Conservation (phyloP, 768 basidiomycete species). For the Bullera alba region DNA sequence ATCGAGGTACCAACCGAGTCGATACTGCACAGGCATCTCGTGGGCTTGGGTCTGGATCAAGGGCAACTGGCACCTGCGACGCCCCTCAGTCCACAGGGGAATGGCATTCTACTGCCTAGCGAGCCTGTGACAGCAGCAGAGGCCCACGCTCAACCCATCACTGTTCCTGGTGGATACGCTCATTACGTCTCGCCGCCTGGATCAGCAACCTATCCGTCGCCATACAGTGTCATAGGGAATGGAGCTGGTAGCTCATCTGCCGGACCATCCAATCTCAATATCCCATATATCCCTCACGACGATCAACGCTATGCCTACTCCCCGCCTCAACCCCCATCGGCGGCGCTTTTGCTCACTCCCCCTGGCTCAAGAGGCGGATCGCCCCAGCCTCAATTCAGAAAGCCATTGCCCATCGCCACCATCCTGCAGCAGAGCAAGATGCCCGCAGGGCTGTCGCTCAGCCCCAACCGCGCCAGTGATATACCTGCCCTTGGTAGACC, state of each 20-base stretch:
- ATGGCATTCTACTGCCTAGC: not conserved
- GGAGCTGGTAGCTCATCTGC: no score
- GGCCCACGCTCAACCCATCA: slow-evolving; percentile 7
- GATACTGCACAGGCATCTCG: not conserved
- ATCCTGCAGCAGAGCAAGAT: no score
- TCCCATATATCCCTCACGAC: not conserved
- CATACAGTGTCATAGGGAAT: no score
- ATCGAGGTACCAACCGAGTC: not conserved
- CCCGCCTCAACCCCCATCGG: slow-evolving; percentile 24
- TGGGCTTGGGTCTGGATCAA: not conserved
- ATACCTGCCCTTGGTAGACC: no score
- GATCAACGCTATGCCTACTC: slow-evolving; percentile 15
- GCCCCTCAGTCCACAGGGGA: not conserved
- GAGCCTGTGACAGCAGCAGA: not conserved
- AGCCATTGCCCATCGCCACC: no score
- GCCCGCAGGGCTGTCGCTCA: no score
- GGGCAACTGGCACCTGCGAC: not conserved
- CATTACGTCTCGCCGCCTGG: slow-evolving; percentile 6
- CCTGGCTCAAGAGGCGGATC: slow-evolving; percentile 24
- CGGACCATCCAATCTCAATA: not conserved
- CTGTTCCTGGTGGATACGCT: slow-evolving; percentile 4
- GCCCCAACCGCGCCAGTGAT: no score
- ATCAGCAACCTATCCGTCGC: slow-evolving; percentile 2
- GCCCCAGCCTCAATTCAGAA: slow-evolving; percentile 12
- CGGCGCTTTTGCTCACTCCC: slow-evolving; percentile 31